Evolutionary conservation across 1,139 yeast species (phyloP).

Genomic region (Taiozyma onychis): DNA sequence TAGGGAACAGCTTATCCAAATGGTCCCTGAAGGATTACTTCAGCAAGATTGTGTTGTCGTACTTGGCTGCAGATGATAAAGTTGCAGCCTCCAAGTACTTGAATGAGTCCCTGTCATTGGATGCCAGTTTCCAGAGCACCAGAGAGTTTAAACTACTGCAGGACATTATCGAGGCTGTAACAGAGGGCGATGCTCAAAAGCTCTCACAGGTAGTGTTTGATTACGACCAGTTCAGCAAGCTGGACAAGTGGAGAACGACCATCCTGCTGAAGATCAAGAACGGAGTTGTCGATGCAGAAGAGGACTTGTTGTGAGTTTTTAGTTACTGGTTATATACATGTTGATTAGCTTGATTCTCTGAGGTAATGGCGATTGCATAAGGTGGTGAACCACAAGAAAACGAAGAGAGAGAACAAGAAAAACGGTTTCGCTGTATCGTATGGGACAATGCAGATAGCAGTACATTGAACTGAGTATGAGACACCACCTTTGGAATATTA

Average conservation of each 20-base stretch:
- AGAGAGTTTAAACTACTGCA: conserved; percentile 67
- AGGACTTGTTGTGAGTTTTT: conserved; percentile 33
- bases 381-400: neutral
- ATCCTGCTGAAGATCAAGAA: conserved; percentile 78
- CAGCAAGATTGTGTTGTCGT: conserved; percentile 75
- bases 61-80: conserved; percentile 74
- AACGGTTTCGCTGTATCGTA: neutral
- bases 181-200: conserved; percentile 73
- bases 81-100: conserved; percentile 80
- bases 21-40: conserved; percentile 95
- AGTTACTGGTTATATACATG: neutral
- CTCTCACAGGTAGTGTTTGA: conserved; percentile 74
- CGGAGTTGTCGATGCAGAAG: conserved; percentile 67
- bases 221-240: conserved; percentile 81
- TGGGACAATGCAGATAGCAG: neutral
- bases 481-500: too few species aligned
- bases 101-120: conserved; percentile 61
- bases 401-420: neutral
- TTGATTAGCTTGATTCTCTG: neutral
- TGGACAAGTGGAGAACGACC: conserved; percentile 91
- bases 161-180: conserved; percentile 65
- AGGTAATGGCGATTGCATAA: conserved; percentile 3
- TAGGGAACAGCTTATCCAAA: conserved; percentile 70
- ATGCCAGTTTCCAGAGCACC: conserved; percentile 71
- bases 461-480: too few species aligned